phyloP scores from a whole-genome alignment of 2,329 filamentous ascomycete genomes.

The Botrytis galanthina region DNA sequence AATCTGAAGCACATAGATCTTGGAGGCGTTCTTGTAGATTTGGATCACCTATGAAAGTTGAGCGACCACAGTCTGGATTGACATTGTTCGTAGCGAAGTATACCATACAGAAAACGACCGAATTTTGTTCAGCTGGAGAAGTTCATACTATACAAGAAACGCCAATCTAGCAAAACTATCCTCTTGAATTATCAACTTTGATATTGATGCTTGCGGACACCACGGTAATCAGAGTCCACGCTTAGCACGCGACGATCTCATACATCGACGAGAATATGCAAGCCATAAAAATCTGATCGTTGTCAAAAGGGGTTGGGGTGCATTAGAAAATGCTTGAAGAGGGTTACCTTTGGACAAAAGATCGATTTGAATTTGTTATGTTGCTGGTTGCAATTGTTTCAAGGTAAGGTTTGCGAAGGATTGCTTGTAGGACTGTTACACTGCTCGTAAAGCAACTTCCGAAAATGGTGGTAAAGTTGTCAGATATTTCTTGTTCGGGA shows the following conservation, averaged over 20 bases:
- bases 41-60: neutral
- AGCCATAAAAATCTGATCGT: neutral
- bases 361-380: neutral
- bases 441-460: conserved; percentile 5
- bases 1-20: neutral
- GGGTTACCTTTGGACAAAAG: neutral
- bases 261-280: neutral
- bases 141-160: neutral
- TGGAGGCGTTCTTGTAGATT: neutral
- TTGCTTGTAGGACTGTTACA: neutral
- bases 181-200: neutral
- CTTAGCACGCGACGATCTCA: neutral
- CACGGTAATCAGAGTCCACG: neutral
- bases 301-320: neutral
- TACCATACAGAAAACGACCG: neutral
- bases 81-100: neutral
- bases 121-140: neutral
- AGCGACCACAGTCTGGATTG: neutral
- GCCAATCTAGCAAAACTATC: neutral
- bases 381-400: neutral
- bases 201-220: neutral
- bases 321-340: neutral
- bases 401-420: conserved; percentile 11
- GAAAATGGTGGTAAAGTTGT: neutral
- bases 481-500: neutral